These are phyloP conservation scores for Lipomyces mesembrius DNA, from an alignment of 805 yeast genomes.

Conservation along the genomic window DNA sequence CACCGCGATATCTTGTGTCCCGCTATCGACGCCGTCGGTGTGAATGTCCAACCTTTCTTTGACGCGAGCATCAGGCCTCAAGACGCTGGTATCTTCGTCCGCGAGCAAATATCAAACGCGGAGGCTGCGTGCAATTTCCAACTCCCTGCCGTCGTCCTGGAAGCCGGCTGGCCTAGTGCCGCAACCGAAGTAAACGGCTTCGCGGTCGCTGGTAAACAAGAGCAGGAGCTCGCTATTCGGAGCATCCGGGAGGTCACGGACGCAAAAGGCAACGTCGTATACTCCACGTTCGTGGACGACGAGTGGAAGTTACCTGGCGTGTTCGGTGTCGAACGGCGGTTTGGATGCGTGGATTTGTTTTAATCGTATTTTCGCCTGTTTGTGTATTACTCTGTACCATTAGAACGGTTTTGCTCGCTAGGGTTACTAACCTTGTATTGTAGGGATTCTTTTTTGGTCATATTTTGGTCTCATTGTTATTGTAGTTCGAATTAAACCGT, in stretches of 20 bases:
- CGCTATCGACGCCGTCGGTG: slow-evolving; percentile 78
- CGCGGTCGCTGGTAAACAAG: slow-evolving; percentile 48
- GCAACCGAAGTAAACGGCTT: slow-evolving; percentile 49
- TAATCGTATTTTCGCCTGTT: slow-evolving; percentile 13
- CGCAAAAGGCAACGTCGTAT: slow-evolving; percentile 56
- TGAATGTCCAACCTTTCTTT: slow-evolving; percentile 85
- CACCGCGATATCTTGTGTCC: slow-evolving; percentile 65
- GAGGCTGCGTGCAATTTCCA: slow-evolving; percentile 50
- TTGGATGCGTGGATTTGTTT: slow-evolving; percentile 56
- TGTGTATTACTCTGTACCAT: background rate
- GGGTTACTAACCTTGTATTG: slow-evolving; percentile 2
- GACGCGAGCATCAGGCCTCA: slow-evolving; percentile 63
- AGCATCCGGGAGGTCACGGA: slow-evolving; percentile 52
- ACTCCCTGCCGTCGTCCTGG: slow-evolving; percentile 49
- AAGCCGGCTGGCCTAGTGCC: slow-evolving; percentile 55
- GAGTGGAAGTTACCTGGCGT: slow-evolving; percentile 85
- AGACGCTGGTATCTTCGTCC: slow-evolving; percentile 71
- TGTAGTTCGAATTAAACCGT: background rate
- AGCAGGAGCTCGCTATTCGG: slow-evolving; percentile 47
- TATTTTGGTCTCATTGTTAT: background rate
- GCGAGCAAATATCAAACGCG: slow-evolving; percentile 62
- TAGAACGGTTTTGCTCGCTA: background rate
- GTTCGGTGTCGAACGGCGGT: slow-evolving; percentile 83
- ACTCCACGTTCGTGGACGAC: slow-evolving; percentile 78
- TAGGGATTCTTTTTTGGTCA: background rate